Conservation (phyloP, 352 stramenopile species). For the Globisporangium middletonii region DNA sequence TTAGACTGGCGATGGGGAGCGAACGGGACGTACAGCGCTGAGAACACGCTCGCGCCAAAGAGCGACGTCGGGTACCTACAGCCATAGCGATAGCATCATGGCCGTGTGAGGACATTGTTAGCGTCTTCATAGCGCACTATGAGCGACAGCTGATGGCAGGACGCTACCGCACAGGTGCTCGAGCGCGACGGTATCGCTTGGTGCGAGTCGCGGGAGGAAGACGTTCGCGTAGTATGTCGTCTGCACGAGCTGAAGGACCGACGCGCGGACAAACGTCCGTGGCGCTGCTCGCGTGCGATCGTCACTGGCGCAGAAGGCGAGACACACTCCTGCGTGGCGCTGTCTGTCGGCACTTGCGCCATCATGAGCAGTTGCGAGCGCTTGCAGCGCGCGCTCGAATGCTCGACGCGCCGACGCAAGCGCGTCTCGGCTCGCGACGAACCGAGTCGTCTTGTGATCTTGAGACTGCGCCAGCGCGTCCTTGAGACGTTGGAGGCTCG, state of each 20-base stretch:
- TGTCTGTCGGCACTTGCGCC: no score
- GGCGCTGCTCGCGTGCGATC: not conserved
- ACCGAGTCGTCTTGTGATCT: not conserved
- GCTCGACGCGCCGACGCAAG: conserved; percentile 3
- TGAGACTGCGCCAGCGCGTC: conserved; percentile 4
- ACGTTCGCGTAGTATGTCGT: conserved; percentile 23
- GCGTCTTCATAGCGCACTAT: not conserved
- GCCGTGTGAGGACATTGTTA: not conserved
- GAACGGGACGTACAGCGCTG: conserved; percentile 26
- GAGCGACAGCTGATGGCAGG: not conserved
- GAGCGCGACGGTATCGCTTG: conserved; percentile 15
- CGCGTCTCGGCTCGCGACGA: not conserved
- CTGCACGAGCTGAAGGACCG: conserved; percentile 35
- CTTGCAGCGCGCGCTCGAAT: not conserved
- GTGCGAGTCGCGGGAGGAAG: conserved; percentile 19
- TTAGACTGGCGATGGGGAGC: not conserved
- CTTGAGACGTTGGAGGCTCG: conserved; percentile 14
- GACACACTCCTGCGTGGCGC: no score
- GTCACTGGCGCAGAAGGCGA: no score
- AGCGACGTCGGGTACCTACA: conserved; percentile 27
- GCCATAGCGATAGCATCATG: conserved; percentile 3
- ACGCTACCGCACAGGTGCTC: conserved; percentile 25
- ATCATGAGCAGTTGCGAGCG: not conserved
- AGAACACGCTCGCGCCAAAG: conserved; percentile 22
- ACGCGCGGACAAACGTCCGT: conserved; percentile 23